Base-by-base conservation (phyloP, 192 early-diverging fungal genomes). In the Coemansia sp. region DNA sequence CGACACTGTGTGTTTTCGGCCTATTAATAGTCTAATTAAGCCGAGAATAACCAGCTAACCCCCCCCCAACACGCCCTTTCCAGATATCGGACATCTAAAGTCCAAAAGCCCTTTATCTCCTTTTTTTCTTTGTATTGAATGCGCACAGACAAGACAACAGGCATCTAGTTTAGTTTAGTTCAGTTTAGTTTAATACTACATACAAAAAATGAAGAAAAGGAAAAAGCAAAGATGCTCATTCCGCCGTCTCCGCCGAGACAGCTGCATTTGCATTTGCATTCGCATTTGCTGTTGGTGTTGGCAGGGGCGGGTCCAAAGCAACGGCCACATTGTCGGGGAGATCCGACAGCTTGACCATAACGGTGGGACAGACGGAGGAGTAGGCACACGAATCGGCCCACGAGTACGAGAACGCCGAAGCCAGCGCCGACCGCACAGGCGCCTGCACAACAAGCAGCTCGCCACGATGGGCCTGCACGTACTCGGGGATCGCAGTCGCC, bases 381-480 rank as follows among this genome's bases (percentile, higher is more conserved):
- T 73, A 40, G 2, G 63, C 71, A 65, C 74, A 77, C 0, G 48
- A 14, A 13, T 83, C 80, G 0, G 75, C 66, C 80, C 80, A 83
- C 22, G 69, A 68, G n/a, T 67, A 83, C 5, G 54, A 14, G 12
- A 82, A 0, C 4, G 67, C 41, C 25, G 39, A 25, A 0, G 63
- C 63, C 20, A 67, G 16, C 40, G 43, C 63, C 11, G 43, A 25
- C 22, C 75, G 25, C 4, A 42, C 60, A 5, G 72, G 72, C 39
- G 65, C 63, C 65, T 83, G 80, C 39, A 76, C 57, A 0, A 74
- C 64, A 37, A 77, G 19, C 0, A 83, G 1, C 49, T 83, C 80
- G 0, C 75, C 80, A 0, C 45, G 38, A 56, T 83, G 80, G 9
- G 13, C 37, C 1, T 72, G 64, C 32, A 76, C 74, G 12, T 63